Conservation (phyloP, 129 eudicot species). For the Lactuca sativa region DNA sequence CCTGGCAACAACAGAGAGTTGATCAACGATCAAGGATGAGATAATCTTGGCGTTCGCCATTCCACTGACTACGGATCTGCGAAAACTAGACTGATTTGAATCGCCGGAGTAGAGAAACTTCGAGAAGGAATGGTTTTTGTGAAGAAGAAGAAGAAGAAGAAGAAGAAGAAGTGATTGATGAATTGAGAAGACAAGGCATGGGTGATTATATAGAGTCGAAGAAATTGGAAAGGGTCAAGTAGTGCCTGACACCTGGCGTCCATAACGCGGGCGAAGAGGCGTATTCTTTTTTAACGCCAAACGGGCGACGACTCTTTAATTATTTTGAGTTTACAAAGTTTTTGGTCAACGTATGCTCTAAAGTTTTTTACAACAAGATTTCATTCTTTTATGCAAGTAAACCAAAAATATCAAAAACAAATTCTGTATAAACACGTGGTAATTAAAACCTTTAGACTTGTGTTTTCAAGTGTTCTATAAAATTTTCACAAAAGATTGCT, state of each 20-base stretch:
- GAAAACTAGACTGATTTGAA: background rate
- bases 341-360: background rate
- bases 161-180: background rate
- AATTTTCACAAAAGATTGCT: too few species aligned
- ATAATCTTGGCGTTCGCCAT: conserved; percentile 5
- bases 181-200: background rate
- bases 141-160: background rate
- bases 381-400: too few species aligned
- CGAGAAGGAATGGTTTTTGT: background rate
- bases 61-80: background rate
- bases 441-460: background rate
- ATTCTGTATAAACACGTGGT: background rate
- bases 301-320: conserved; percentile 1
- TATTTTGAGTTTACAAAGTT: background rate
- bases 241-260: conserved; percentile 10
- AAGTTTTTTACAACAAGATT: background rate
- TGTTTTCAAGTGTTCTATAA: background rate
- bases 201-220: background rate
- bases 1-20: conserved; percentile 16
- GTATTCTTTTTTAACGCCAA: background rate
- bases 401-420: too few species aligned
- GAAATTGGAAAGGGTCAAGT: background rate
- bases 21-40: conserved; percentile 16
- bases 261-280: conserved; percentile 13
- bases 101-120: background rate